Percentiles rank a stretch among this genome's conserved stretches.
Conservation (phyloP, 2,329 filamentous ascomycete genomes). For the Teratosphaeria gauchensis region DNA sequence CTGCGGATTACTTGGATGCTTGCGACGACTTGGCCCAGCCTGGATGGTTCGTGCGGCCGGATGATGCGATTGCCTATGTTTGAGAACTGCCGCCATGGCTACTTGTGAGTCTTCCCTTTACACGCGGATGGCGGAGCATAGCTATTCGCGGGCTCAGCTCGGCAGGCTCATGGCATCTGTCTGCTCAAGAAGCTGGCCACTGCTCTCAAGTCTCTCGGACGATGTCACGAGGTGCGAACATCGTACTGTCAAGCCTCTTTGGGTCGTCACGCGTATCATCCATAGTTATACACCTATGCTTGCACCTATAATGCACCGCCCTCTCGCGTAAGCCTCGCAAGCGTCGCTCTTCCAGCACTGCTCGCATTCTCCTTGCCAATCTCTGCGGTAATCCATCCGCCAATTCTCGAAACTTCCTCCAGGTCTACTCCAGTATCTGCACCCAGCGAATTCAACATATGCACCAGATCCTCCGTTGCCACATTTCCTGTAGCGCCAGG, state of each 20-base stretch:
- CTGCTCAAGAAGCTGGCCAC: neutral
- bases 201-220: too few relatives aligned
- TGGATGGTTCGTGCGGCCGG: neutral
- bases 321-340: slow-evolving; percentile 14
- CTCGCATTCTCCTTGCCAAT: slow-evolving; percentile 56
- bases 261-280: neutral
- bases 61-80: neutral
- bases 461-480: slow-evolving; percentile 74
- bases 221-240: too few relatives aligned
- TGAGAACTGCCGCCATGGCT: neutral
- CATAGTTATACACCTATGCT: neutral
- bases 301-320: neutral
- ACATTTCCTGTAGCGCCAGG: slow-evolving; percentile 82
- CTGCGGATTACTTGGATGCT: neutral
- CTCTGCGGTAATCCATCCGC: slow-evolving; percentile 59
- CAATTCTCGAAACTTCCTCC: slow-evolving; percentile 56
- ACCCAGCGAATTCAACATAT: slow-evolving; percentile 62
- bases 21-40: neutral
- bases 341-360: slow-evolving; percentile 54
- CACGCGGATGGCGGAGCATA: neutral
- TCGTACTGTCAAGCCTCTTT: neutral
- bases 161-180: neutral
- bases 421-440: slow-evolving; percentile 65
- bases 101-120: neutral
- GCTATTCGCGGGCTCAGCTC: neutral